Base-by-base conservation (phyloP, 2,329 filamentous ascomycete species). In the Apiospora pterosperma region DNA sequence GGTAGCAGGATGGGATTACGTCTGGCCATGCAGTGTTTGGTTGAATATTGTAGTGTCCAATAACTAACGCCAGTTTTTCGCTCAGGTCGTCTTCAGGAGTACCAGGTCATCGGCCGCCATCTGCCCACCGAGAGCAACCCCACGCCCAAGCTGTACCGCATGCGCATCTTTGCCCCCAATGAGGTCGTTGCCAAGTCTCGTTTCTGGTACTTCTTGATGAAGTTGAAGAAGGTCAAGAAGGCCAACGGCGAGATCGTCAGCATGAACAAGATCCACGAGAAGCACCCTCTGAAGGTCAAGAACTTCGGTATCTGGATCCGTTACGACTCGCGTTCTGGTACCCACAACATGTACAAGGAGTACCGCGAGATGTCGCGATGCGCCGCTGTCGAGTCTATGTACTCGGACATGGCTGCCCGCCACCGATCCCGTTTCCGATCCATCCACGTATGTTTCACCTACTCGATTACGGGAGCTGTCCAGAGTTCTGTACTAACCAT, bases 341-440 rank as follows among this genome's bases (percentile, higher is more conserved):
- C 96, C 78, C 96, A 99, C 93, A 99, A 99, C 92, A 99, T 99
- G 96, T 99, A 99, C 93, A 98, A 98, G 91, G 96, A 99, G 91
- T 98, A 97, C 92, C 92, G 96, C 81, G 96, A 98, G 89, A 92
- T 98, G 89, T 95, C 92, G 81, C 89, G 96, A 84, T 92, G 91
- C 78, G 95, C 96, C 75, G 96, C 96, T 73, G 95, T 98, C 78
- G 92, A 98, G 85, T 85, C 95, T 75, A 90, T 99, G 80, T 99
- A 99, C 91, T 92, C 96, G 85, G 96, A 99, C 87, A 98, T 99
- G 96, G 93, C 96, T 76, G 95, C 96, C 82, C 93, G 96, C 82
- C 96, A 99, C 90, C 93, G 92, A 81, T 91, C 96, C 79, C 92
- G 96, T 78, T 99, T 99, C 89, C 90, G 96, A 85, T 96, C 92